Evolutionary conservation across 192 early-diverging fungal species (phyloP).

Genomic region (Coemansia sp.): DNA sequence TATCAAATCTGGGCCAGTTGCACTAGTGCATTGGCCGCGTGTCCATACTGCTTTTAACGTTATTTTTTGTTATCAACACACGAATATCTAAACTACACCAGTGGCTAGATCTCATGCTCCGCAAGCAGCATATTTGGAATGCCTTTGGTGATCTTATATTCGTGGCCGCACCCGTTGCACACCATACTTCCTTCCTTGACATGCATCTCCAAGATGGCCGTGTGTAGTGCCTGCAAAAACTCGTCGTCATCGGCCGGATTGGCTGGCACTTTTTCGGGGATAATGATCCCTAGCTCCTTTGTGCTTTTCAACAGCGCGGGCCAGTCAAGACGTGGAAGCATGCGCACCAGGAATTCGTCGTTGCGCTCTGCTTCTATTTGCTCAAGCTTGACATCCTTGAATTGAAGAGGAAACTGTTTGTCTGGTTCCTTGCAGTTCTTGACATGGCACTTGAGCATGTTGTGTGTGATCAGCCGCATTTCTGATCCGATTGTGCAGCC

Average conservation of each 20-base stretch:
- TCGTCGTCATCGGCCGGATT: conserved; percentile 38
- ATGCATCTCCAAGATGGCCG: conserved; percentile 81
- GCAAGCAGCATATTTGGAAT: conserved; percentile 90
- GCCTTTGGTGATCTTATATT: conserved; percentile 88
- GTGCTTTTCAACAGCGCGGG: conserved; percentile 62
- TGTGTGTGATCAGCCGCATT: conserved; percentile 95
- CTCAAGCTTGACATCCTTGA: conserved; percentile 82
- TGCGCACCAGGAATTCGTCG: conserved; percentile 76
- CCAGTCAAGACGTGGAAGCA: conserved; percentile 85
- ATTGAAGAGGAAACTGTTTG: conserved; percentile 87
- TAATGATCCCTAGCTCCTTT: conserved; percentile 54
- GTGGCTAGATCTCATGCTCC: conserved; percentile 63
- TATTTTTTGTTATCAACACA: too few species aligned
- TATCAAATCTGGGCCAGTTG: too few species aligned
- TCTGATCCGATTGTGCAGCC: neutral
- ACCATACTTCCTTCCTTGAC: conserved; percentile 88
- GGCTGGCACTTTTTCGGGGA: conserved; percentile 33
- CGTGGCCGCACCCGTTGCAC: conserved; percentile 85
- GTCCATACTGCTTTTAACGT: too few species aligned
- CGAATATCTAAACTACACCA: too few species aligned
- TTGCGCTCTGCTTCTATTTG: conserved; percentile 85
- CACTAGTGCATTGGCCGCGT: too few species aligned
- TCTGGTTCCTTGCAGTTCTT: conserved; percentile 80
- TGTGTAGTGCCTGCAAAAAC: conserved; percentile 71
- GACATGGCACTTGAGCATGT: conserved; percentile 98